Conservation (phyloP, 2,329 filamentous ascomycete genomes). For the Neonectria sp. region DNA sequence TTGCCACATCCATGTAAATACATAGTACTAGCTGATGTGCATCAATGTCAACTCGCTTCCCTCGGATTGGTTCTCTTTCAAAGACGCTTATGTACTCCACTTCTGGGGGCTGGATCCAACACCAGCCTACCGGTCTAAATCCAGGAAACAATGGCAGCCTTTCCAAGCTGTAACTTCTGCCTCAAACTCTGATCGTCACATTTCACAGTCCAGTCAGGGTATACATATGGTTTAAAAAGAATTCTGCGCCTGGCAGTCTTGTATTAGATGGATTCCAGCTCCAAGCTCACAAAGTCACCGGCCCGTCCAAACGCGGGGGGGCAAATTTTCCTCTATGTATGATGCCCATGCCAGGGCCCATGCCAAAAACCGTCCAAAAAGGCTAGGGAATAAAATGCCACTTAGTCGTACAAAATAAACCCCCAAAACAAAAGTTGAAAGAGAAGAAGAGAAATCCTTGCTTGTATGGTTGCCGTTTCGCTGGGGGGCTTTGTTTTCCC, state of each 20-base stretch:
- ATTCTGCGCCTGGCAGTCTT: constrained; percentile 48
- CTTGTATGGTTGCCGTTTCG: constrained; percentile 28
- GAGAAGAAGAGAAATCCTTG: constrained; percentile 28
- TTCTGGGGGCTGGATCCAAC: constrained; percentile 20
- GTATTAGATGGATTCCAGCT: constrained; percentile 45
- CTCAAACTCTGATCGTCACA: neutral
- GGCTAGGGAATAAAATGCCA: neutral
- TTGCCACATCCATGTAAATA: constrained; percentile 20
- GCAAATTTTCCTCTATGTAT: constrained; percentile 36
- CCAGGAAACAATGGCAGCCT: constrained; percentile 1
- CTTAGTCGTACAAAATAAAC: constrained; percentile 4
- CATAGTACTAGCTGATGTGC: constrained; percentile 26
- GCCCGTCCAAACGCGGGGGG: constrained; percentile 22
- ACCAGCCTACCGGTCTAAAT: constrained; percentile 3
- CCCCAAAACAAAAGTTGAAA: neutral
- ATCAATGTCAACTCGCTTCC: constrained; percentile 23
- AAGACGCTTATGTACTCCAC: constrained; percentile 40
- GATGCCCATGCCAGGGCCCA: constrained; percentile 32
- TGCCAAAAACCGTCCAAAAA: constrained; percentile 23
- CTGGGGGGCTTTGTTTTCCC: constrained; percentile 13
- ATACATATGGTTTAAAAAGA: constrained; percentile 26
- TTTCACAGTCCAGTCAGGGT: neutral
- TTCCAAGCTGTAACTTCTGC: neutral
- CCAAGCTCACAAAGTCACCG: constrained; percentile 27
- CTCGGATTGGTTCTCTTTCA: constrained; percentile 41